Conservation (phyloP, 116 monocot species). For the Zostera marina region DNA sequence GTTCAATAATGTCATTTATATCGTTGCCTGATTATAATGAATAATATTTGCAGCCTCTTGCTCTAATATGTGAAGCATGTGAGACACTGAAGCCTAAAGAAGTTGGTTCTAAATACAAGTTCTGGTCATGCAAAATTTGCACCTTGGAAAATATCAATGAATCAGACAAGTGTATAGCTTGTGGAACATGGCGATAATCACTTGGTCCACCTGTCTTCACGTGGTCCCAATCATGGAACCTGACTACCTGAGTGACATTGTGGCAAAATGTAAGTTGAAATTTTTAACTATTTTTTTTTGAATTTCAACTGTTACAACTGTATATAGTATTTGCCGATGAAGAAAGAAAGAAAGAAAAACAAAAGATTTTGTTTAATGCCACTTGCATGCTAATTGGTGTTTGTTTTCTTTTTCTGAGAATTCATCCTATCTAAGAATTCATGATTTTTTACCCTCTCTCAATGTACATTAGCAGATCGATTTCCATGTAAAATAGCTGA, state of each 20-base stretch:
- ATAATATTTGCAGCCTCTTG: conserved; percentile 22
- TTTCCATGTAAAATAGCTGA: not conserved
- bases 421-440: not conserved
- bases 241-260: conserved; percentile 22
- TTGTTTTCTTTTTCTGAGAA: not conserved
- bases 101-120: conserved; percentile 19
- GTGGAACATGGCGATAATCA: conserved; percentile 60
- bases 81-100: conserved; percentile 31
- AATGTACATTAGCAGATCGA: not conserved
- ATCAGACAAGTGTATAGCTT: conserved; percentile 59
- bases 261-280: not conserved
- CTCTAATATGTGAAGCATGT: conserved; percentile 68
- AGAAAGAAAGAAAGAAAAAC: no score
- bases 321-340: no score
- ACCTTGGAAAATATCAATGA: conserved; percentile 52
- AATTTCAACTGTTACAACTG: not conserved
- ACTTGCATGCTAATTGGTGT: no score
- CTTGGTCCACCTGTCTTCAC: conserved; percentile 34
- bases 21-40: no score
- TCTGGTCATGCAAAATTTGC: conserved; percentile 74
- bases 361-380: no score
- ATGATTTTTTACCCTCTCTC: not conserved
- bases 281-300: not conserved
- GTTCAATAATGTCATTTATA: no score
- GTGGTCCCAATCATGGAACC: conserved; percentile 33